These are phyloP conservation scores for Monosporascus sp. DNA, from an alignment of 2,329 filamentous ascomycete genomes.

Conservation along the genomic window DNA sequence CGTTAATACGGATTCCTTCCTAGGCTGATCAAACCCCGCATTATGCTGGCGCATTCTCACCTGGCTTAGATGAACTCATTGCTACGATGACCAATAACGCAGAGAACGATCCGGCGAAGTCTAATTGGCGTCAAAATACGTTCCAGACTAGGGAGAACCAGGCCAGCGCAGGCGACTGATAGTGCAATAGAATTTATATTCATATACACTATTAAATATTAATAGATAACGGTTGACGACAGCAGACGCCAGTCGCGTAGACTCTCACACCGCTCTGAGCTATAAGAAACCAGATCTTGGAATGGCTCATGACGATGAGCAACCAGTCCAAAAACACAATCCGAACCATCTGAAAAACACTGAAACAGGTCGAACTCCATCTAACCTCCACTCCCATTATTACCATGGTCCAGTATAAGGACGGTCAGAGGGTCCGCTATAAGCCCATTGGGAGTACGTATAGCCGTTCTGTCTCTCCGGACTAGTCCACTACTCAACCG, in stretches of 20 bases:
- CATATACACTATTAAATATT: not conserved
- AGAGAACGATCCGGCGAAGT: too few species aligned
- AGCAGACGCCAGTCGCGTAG: not conserved
- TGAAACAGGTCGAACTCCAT: not conserved
- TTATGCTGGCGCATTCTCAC: too few species aligned
- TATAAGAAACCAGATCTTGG: not conserved
- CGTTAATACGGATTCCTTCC: too few species aligned
- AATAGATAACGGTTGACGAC: not conserved
- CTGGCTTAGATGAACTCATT: too few species aligned
- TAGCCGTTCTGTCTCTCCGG: not conserved
- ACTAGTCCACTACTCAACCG: not conserved
- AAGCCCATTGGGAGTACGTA: conserved; percentile 12
- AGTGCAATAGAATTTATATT: not conserved
- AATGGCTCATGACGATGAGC: not conserved
- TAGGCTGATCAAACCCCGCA: too few species aligned
- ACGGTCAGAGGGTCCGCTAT: conserved; percentile 13
- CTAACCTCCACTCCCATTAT: not conserved
- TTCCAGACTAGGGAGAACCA: too few species aligned
- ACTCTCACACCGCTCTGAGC: not conserved
- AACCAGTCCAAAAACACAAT: not conserved
- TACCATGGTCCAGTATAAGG: conserved; percentile 13
- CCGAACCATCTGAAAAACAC: not conserved
- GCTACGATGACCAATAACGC: too few species aligned
- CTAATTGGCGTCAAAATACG: too few species aligned
- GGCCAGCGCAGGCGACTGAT: too few species aligned